Evolutionary conservation across 2,329 filamentous ascomycete genomes (phyloP), one percentile per base, ranked within the genome.

Genomic region (Myriosclerotinia duriaeana): DNA sequence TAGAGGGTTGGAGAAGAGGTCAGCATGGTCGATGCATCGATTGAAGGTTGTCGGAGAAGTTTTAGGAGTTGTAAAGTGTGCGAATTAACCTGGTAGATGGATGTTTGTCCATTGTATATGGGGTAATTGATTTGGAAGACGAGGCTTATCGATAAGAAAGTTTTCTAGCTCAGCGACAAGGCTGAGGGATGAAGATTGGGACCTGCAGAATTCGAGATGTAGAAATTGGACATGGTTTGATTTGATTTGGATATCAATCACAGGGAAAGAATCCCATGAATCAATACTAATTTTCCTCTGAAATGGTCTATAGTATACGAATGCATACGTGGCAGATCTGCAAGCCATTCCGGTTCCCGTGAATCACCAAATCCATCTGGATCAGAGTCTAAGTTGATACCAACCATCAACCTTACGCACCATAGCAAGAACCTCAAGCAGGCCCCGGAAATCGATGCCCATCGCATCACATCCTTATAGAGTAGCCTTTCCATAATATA

Each of bases 1-100:
- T 81, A 83, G 61, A 92, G 85, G 72, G 84, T 84, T 12, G 87
- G 85, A 0, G 80, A 74, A 26, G 83, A 85, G 53, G 84, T 85
- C 71, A 90, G 82, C 89, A 92, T 91, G 61, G 5, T 44, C 20
- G 14, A 60, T 65, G 26, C 64, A 65, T 65, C 11, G n/a, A 60
- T 17, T 42, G n/a, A 71, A 65, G 68, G 69, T 68, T 65, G 54
- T 66, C 1, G 6, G 20, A 50, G 15, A 14, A 9, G 4, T 50
- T 5, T 6, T 14, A 50, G 58, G n/a, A 6, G n/a, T 17, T 20
- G 9, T 11, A 48, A n/a, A 38, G 20, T 38, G 38, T 14, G 17
- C 2, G n/a, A 22, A 22, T 50, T 30, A 36, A 20, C 22, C 9
- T 48, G 30, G 30, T 34, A 34, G 22, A 6, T 48, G 12, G 26